Evolutionary conservation across 208 protist genomes (phyloP).

Genomic region (Leishmania mexicana): DNA sequence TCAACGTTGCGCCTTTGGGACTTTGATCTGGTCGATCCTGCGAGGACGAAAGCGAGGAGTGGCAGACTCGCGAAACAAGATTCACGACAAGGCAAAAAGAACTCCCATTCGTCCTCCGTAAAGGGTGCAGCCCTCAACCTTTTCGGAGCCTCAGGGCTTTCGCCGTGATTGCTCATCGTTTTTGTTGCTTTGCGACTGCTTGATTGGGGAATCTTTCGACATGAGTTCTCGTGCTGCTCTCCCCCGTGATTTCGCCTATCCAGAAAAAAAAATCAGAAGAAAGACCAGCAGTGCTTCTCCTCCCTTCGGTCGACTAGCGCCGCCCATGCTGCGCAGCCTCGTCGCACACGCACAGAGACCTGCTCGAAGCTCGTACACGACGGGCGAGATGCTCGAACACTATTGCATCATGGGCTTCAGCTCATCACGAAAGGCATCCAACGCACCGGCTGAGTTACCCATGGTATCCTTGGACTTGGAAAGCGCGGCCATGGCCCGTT

Average conservation of each 20-base stretch:
- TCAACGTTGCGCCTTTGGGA: neutral
- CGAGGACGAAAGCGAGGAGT: neutral
- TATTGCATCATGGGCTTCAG: constrained; percentile 36
- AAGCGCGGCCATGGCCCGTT: constrained; percentile 36
- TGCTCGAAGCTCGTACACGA: neutral
- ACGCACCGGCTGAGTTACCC: constrained; percentile 29
- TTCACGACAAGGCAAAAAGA: neutral
- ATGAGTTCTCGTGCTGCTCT: neutral
- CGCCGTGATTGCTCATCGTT: neutral
- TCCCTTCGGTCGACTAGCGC: neutral
- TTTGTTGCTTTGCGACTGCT: neutral
- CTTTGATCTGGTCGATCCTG: neutral
- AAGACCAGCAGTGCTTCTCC: neutral
- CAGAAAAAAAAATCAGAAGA: neutral
- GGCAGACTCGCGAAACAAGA: neutral
- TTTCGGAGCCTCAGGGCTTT: neutral
- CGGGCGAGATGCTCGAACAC: neutral
- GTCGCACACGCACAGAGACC: neutral
- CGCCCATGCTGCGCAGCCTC: neutral
- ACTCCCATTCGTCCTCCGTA: neutral
- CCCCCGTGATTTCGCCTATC: neutral
- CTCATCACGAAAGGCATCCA: constrained; percentile 42
- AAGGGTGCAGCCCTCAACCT: neutral
- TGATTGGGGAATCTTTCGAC: neutral
- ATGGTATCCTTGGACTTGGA: constrained; percentile 33